Evolutionary conservation across 306 rosid species (phyloP), one percentile per base, ranked within the genome.

Genomic region (Acmispon strigosus): DNA sequence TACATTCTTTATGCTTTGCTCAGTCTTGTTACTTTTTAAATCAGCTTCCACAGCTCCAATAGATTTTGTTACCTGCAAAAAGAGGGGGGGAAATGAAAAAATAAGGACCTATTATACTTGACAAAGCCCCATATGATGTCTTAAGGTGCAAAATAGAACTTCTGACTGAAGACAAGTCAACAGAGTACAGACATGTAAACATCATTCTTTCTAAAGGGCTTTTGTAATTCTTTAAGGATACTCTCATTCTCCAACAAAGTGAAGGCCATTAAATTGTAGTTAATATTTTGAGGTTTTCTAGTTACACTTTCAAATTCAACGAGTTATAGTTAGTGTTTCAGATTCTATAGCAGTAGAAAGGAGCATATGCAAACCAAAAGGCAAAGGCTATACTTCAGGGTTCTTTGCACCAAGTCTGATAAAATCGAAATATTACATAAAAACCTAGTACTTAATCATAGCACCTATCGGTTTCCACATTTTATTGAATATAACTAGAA

Each of bases 1-100:
- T 52, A 73, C 79, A 70, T 47, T 76, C 76, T 88, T 90, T 64
- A 72, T 39, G 70, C 80, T 81, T 83, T 87, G 88, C 18, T 69
- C 85, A 37, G 83, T 49, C 84, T 76, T 86, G 64, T 83, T 89
- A 41, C 86, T 76, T 82, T 84, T 84, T 64, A 77, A 79, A 75
- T 78, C 91, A 83, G 69, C 74, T 62, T 83, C 90, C 60, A 53
- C 77, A 56, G 69, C 77, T 42, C 60, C 81, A 24, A 63, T 50
- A 73, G 69, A 59, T 82, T 82, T 87, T 51, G 82, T 53, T 73
- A 76, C 83, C 89, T 81, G 82, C 57, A 84, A 76, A 65, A 62
- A 43, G 32, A 27, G 32, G 32, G 32, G 32, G 24, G 32, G 4
- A 49, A 64, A 62, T 48, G 1, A 37, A 17, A 69, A 16, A 50